These are phyloP conservation scores for Tricholoma terreum DNA, from an alignment of 768 basidiomycete genomes.

Conservation along the genomic window DNA sequence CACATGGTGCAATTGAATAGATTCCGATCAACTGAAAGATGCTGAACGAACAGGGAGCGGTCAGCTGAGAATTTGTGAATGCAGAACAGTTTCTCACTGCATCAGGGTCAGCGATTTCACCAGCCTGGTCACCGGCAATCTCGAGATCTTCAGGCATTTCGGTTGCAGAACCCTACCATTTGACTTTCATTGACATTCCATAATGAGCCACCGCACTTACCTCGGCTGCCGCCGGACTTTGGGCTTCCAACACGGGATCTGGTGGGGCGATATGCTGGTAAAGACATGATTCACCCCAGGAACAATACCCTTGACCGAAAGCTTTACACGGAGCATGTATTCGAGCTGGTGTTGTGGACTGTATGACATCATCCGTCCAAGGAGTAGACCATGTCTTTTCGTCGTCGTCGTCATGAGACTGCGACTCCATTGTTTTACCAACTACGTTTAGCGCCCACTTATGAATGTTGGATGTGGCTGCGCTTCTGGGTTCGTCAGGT, in stretches of 20 bases:
- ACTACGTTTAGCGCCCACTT: neutral
- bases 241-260: neutral
- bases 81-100: neutral
- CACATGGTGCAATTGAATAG: conserved; percentile 26
- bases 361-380: conserved; percentile 14
- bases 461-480: neutral
- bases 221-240: neutral
- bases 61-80: neutral
- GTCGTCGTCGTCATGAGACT: conserved; percentile 9
- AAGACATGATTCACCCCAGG: conserved; percentile 24
- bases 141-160: neutral
- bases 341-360: conserved; percentile 7
- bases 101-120: neutral
- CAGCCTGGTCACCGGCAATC: neutral
- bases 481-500: neutral
- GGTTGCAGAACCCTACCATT: neutral
- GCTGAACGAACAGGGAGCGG: conserved; percentile 1
- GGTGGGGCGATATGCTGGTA: conserved; percentile 25
- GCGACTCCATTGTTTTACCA: neutral
- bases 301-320: conserved; percentile 36
- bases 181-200: neutral
- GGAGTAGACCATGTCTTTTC: conserved; percentile 16
- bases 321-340: conserved; percentile 28
- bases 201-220: neutral
- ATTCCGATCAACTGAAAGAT: conserved; percentile 15